Base-by-base conservation (phyloP, 108 stramenopile genomes). In the Pseudonitzschia pungens region DNA sequence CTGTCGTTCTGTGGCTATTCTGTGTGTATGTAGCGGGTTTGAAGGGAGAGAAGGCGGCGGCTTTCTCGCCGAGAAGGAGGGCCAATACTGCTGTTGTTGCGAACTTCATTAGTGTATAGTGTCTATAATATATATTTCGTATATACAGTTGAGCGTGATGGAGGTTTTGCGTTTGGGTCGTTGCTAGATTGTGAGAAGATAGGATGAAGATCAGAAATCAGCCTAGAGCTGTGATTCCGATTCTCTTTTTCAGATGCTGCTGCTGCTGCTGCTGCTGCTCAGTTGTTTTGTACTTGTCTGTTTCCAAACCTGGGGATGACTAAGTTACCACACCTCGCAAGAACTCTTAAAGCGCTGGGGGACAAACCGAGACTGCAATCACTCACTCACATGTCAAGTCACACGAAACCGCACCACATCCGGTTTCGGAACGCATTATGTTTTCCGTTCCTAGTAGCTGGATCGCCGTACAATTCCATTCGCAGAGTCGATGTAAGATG, bases 21-120 rank as follows among this genome's bases (percentile, higher is more conserved):
- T 56, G 33, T 21, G 70, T 48, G 45, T 4, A 48, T 48, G 45
- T 62, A 12, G 74, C 31, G 6, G 74, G 64, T 42, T 59, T 56
- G 48, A 69, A 54, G 10, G 82, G 82, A 33, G 72, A 65, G 33
- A 84, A 84, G 64, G 79, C 83, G 44, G 22, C 26, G 1, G 76
- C 69, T 45, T 74, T 45, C 0, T 84, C 83, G 6, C 79, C 76
- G 16, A 84, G 56, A 1, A 84, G 43, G 18, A 84, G 76, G 16
- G 40, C 70, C 31, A 70, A 40, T 0, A 74, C 48, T 33, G 72
- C 69, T 16, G 73, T 24, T 36, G 68, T 33, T 56, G 83, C 51
- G 51, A 84, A 77, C 67, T 84, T 84, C 83, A 84, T 84, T 26
- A n/a, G 58, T 52, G 21, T 55, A 26, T 55, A 11, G 12, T 10